Evolutionary conservation across 805 yeast species (phyloP), one percentile per base, ranked within the genome.

Genomic region (Ogataea pini): DNA sequence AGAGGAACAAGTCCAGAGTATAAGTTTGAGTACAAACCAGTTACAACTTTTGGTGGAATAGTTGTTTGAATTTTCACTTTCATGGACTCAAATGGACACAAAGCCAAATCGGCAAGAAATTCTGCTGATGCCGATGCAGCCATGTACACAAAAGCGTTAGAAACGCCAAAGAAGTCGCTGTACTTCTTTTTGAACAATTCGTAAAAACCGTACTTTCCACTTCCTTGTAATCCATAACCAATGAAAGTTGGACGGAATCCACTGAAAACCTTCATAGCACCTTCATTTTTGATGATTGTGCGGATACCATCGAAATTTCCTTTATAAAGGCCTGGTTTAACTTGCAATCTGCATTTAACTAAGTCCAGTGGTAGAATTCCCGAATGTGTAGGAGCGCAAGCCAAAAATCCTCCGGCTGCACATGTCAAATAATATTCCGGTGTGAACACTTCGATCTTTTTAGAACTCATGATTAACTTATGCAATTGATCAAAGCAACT

Each of bases 341-440:
- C 97, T 71, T 92, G 98, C 58, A 92, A 76, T 65, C 98, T 84
- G 72, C 96, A 87, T 72, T 92, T 92, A 64, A 94, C 95, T 47
- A 94, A 72, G 71, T 92, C 99, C 49, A 92, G 76, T 3, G 98
- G 98, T 6, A 97, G 88, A 20, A 94, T 95, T 3, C 86, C 80
- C 1, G 96, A 82, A 69, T 92, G 99, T 12, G 98, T 92, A 28
- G 98, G 97, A 13, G 97, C 97, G 75, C 98, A 92, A 1, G 98
- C 97, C 46, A 86, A 58, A 47, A 83, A 77, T 58, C 92, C 95
- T 40, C 91, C 95, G 33, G 83, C 42, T 3, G 90, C 82, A 69
- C 95, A 87, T 45, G 91, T 83, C 47, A 74, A 72, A 70, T 76
- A 86, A 72, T 83, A 86, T 64, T 85, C 82, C 18, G 75, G 69